Conservation (phyloP, 139 green algal species). For the Parachlorella kessleri region DNA sequence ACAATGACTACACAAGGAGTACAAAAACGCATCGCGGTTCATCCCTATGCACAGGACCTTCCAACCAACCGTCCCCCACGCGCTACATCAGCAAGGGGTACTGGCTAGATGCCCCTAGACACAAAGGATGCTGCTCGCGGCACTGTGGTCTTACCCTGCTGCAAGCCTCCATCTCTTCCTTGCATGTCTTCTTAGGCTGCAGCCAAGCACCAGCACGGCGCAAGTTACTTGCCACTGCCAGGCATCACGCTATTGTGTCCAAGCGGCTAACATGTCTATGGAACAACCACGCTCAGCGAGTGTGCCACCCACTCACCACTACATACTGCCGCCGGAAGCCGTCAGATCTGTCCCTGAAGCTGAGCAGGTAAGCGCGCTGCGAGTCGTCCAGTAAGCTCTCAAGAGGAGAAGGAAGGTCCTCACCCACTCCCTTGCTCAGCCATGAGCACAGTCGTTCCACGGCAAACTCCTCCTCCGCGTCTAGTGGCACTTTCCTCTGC, state of each 20-base stretch:
- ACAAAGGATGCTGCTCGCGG: no score
- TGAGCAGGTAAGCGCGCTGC: slow-evolving; percentile 25
- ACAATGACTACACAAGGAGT: no score
- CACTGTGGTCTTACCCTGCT: neutral
- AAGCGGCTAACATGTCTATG: no score
- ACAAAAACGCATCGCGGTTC: no score
- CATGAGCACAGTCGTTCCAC: slow-evolving; percentile 25
- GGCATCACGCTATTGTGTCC: no score
- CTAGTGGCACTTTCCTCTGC: slow-evolving; percentile 16
- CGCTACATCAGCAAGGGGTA: no score
- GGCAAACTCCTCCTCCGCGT: slow-evolving; percentile 17
- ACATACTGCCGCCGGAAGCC: neutral
- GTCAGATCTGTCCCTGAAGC: slow-evolving; percentile 1
- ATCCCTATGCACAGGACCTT: no score
- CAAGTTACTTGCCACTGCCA: no score
- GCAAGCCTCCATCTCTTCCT: neutral
- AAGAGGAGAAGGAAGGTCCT: neutral
- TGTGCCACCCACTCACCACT: neutral
- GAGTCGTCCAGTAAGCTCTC: slow-evolving; percentile 9
- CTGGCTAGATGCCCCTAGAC: no score
- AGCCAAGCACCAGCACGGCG: neutral
- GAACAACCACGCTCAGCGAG: no score
- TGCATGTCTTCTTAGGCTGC: neutral
- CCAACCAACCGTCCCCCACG: no score
- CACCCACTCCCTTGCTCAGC: neutral